phyloP scores from a whole-genome alignment of 805 yeast species.

The Yarrowia hollandica region DNA sequence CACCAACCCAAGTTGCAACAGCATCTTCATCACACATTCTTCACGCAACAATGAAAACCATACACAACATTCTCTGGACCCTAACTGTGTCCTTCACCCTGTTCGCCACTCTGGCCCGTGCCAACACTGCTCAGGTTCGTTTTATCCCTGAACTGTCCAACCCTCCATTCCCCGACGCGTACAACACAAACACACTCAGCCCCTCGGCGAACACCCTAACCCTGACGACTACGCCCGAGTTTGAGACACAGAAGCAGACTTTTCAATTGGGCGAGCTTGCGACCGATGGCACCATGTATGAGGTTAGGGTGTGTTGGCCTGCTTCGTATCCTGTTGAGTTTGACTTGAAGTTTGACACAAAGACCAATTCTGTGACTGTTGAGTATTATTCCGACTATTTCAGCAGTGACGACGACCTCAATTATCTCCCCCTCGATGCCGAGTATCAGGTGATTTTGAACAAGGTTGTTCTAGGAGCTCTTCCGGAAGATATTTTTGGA shows the following conservation, averaged over 20 bases:
- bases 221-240: not conserved
- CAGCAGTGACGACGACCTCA: not conserved
- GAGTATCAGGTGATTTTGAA: not conserved
- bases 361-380: not conserved
- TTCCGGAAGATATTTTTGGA: slow-evolving; percentile 15
- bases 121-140: slow-evolving; percentile 14
- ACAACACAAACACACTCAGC: not conserved
- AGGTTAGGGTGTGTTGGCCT: slow-evolving; percentile 25
- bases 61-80: not conserved
- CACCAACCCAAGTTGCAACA: no score
- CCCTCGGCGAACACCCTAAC: not conserved
- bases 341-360: not conserved
- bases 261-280: not conserved
- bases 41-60: not conserved
- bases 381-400: not conserved
- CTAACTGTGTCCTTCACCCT: not conserved
- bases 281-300: slow-evolving; percentile 16
- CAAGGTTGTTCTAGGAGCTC: slow-evolving; percentile 6
- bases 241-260: not conserved
- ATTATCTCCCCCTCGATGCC: not conserved
- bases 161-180: not conserved
- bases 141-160: not conserved
- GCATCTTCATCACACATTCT: no score
- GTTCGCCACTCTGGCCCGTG: not conserved
- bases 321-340: slow-evolving; percentile 14